These are phyloP conservation scores for Circinella minor DNA, from an alignment of 371 early-diverging fungal species.

Conservation along the genomic window DNA sequence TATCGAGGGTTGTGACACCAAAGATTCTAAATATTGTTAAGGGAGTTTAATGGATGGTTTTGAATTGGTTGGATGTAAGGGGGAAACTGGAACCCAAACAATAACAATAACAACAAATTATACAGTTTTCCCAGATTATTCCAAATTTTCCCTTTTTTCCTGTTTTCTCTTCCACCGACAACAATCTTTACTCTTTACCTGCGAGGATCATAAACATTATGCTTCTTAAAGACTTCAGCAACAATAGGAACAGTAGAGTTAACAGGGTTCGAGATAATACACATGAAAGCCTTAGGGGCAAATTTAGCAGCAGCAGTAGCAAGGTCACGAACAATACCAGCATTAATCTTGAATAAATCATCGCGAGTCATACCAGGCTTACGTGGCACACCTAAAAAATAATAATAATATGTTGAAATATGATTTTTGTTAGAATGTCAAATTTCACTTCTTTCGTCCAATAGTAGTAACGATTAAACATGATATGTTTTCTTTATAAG, in stretches of 20 bases:
- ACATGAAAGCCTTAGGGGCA: constrained; percentile 82
- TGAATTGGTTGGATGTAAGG: too few species aligned
- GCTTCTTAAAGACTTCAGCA: constrained; percentile 79
- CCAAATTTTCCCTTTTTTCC: neutral
- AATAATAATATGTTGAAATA: too few species aligned
- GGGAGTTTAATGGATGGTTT: neutral
- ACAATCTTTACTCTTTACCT: constrained; percentile 49
- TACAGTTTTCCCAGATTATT: neutral
- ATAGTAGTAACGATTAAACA: too few species aligned
- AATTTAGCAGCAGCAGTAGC: constrained; percentile 78
- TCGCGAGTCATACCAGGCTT: constrained; percentile 85
- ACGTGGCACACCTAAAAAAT: constrained; percentile 73
- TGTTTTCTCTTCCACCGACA: neutral
- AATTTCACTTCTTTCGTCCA: too few species aligned
- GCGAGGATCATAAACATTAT: constrained; percentile 83
- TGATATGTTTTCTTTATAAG: too few species aligned
- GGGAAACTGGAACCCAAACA: neutral
- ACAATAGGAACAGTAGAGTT: constrained; percentile 93
- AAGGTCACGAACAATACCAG: constrained; percentile 83
- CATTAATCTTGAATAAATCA: constrained; percentile 90
- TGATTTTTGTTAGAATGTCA: too few species aligned
- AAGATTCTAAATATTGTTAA: constrained; percentile 60
- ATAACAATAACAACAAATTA: too few species aligned
- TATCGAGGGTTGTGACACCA: constrained; percentile 92
- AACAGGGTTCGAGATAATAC: constrained; percentile 91